These are phyloP conservation scores for Neurospora africana DNA, from an alignment of 495 filamentous ascomycete genomes.

Conservation along the genomic window DNA sequence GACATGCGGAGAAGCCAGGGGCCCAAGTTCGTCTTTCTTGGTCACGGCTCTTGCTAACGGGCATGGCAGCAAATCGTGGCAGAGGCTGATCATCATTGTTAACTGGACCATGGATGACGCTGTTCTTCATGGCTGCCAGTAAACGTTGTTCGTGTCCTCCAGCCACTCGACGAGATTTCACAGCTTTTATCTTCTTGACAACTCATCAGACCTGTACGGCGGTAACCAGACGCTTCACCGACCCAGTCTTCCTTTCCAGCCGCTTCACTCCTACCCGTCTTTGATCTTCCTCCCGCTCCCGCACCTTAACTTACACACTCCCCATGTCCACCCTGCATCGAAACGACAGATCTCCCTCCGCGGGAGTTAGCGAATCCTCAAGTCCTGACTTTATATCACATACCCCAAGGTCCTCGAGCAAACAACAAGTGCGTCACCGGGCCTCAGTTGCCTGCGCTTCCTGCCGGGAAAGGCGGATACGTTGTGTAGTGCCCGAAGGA, in stretches of 20 bases:
- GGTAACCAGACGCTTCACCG: not conserved
- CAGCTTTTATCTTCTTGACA: slow-evolving; percentile 2
- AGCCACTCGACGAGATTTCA: not conserved
- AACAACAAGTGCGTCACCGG: slow-evolving; percentile 26
- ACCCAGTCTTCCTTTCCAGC: not conserved
- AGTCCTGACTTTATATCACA: slow-evolving; percentile 14
- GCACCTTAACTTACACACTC: not conserved
- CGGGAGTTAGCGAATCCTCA: slow-evolving; percentile 17
- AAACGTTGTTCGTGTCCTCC: not conserved
- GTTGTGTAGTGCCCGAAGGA: slow-evolving; percentile 45
- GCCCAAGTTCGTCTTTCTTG: not conserved
- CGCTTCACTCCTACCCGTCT: not conserved
- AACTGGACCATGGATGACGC: not conserved
- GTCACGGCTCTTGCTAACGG: slow-evolving; percentile 10
- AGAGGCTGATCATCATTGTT: not conserved
- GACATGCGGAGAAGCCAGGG: slow-evolving; percentile 9
- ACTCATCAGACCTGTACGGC: not conserved
- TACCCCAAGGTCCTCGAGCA: slow-evolving; percentile 14
- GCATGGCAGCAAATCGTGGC: not conserved
- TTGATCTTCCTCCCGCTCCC: not conserved
- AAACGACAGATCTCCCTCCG: slow-evolving; percentile 18
- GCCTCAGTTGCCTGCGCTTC: slow-evolving; percentile 32
- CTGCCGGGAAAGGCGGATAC: slow-evolving; percentile 41
- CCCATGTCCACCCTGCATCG: slow-evolving; percentile 1
- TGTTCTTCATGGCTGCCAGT: not conserved